Percentiles rank a stretch among this genome's conserved stretches.
Evolutionary conservation across 768 basidiomycete genomes (phyloP).

Genomic region (Myochromella boudieri): DNA sequence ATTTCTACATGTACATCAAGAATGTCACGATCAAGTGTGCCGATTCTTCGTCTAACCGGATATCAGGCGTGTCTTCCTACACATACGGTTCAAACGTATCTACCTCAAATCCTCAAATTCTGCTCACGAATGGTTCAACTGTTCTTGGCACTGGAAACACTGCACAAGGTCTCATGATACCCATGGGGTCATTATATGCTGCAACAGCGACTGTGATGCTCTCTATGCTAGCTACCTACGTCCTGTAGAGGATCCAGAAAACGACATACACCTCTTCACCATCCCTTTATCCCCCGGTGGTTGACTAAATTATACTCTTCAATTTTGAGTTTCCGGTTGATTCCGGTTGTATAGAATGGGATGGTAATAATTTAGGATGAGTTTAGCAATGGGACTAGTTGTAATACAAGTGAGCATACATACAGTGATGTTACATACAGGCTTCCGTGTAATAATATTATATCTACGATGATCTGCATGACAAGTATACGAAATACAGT

Average conservation of each 20-base stretch:
- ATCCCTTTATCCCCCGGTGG: background rate
- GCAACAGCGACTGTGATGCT: conserved; percentile 25
- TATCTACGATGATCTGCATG: no score
- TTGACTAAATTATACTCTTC: background rate
- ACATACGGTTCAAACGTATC: conserved; percentile 60
- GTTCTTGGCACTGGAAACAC: conserved; percentile 46
- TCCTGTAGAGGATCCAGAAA: conserved; percentile 14
- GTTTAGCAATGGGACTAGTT: no score
- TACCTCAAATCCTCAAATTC: conserved; percentile 49
- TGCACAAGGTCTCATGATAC: conserved; percentile 6
- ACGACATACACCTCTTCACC: background rate
- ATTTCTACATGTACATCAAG: conserved; percentile 67
- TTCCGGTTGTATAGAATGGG: background rate
- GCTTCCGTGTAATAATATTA: no score
- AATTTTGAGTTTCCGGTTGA: background rate
- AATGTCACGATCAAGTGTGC: conserved; percentile 66
- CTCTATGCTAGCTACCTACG: conserved; percentile 19
- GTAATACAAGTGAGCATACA: no score
- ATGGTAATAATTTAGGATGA: background rate
- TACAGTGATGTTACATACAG: no score
- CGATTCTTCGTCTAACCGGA: conserved; percentile 42
- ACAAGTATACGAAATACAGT: no score
- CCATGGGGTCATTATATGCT: conserved; percentile 14
- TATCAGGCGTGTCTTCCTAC: conserved; percentile 58
- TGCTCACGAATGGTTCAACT: conserved; percentile 58